phyloP scores from a whole-genome alignment of 106 monocot genomes.

The Acorus calamus region DNA sequence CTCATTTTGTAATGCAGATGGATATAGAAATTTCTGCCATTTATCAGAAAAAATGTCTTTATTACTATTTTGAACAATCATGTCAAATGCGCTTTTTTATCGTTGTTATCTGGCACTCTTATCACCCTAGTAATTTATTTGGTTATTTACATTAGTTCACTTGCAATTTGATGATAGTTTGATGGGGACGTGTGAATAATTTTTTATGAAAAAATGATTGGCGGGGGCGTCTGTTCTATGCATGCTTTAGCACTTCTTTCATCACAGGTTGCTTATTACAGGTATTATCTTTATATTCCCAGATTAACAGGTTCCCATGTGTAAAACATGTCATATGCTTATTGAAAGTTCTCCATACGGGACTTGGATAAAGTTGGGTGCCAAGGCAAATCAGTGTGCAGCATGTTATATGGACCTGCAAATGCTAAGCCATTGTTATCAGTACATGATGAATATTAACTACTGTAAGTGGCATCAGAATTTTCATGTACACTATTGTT shows the following conservation, averaged over 20 bases:
- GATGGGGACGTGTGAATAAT: constrained; percentile 39
- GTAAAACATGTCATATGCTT: neutral
- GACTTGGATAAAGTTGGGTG: constrained; percentile 32
- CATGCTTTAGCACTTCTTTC: constrained; percentile 46
- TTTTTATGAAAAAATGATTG: constrained; percentile 53
- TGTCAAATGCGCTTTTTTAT: constrained; percentile 18
- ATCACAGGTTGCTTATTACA: constrained; percentile 38
- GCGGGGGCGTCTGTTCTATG: constrained; percentile 47
- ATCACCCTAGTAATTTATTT: no score
- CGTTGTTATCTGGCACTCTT: neutral
- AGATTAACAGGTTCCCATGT: no score
- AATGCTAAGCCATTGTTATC: no score
- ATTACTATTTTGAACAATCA: constrained; percentile 40
- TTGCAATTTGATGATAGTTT: constrained; percentile 17
- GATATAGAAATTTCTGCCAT: constrained; percentile 40
- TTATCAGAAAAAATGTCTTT: constrained; percentile 45
- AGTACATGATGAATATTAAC: no score
- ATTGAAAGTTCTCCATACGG: constrained; percentile 14
- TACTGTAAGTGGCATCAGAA: no score
- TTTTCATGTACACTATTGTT: no score
- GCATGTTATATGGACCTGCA: no score
- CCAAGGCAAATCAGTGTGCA: constrained; percentile 29
- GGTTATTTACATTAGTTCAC: no score
- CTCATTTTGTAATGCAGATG: constrained; percentile 40
- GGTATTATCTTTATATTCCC: constrained; percentile 14